Percentiles rank a stretch among this genome's conserved stretches.
phyloP scores from a whole-genome alignment of 805 yeast genomes.

The Clavispora carvajalis region DNA sequence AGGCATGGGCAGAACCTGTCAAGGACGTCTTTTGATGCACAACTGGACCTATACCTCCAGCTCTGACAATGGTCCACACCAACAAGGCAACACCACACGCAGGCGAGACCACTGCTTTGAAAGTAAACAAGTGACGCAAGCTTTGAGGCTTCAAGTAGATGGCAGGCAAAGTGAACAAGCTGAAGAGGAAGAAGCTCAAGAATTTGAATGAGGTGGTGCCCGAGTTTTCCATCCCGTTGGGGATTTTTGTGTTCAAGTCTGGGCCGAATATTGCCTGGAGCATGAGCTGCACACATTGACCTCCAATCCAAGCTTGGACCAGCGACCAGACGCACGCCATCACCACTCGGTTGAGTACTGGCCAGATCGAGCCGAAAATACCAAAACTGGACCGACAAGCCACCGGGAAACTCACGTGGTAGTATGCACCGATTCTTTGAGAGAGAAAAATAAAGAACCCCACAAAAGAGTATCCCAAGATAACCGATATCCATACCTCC shows the following conservation, averaged over 20 bases:
- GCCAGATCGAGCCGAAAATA: conserved; percentile 2
- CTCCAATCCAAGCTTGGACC: conserved; percentile 2
- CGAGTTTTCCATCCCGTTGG: neutral
- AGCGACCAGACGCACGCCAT: conserved; percentile 2
- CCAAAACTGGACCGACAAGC: conserved; percentile 3
- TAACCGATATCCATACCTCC: conserved; percentile 3
- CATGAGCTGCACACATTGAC: conserved; percentile 3
- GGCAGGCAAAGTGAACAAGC: conserved; percentile 1
- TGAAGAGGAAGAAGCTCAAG: conserved; percentile 2
- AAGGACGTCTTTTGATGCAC: conserved; percentile 1
- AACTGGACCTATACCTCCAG: conserved; percentile 2
- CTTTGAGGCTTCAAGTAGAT: conserved; percentile 2
- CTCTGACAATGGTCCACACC: conserved; percentile 1
- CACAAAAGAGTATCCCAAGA: conserved; percentile 2
- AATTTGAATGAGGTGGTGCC: conserved; percentile 2
- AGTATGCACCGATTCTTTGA: conserved; percentile 2
- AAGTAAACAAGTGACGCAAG: conserved; percentile 2
- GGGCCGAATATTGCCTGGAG: conserved; percentile 1
- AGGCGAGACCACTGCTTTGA: conserved; percentile 1
- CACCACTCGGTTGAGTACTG: conserved; percentile 1
- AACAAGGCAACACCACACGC: conserved; percentile 1
- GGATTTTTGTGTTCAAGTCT: conserved; percentile 1
- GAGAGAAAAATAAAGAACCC: conserved; percentile 3
- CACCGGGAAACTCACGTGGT: conserved; percentile 2
- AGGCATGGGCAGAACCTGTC: conserved; percentile 2